phyloP scores from a whole-genome alignment of 1,284 basidiomycete species.

The Fomitiporia mediterranea region DNA sequence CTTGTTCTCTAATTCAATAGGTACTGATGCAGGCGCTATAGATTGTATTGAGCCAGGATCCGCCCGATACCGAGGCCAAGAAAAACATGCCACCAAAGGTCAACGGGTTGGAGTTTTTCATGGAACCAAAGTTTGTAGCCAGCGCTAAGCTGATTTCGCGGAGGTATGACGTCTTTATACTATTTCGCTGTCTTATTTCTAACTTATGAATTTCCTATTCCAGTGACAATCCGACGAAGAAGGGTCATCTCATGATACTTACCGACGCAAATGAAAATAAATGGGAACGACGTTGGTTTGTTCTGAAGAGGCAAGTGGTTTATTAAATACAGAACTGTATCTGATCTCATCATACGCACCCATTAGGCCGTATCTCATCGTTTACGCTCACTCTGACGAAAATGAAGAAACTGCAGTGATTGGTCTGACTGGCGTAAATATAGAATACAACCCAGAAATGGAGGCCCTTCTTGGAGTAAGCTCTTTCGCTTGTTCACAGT shows the following conservation, averaged over 20 bases:
- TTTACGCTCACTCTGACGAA: constrained; percentile 80
- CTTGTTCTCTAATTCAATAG: background rate
- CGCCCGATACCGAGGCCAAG: constrained; percentile 43
- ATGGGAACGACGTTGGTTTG: constrained; percentile 87
- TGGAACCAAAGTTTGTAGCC: constrained; percentile 62
- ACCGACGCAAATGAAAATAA: constrained; percentile 71
- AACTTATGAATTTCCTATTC: too few relatives aligned
- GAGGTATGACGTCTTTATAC: constrained; percentile 43
- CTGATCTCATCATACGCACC: background rate
- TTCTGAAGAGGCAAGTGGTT: constrained; percentile 69
- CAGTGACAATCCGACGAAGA: constrained; percentile 81
- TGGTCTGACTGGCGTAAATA: constrained; percentile 79
- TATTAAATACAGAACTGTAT: background rate
- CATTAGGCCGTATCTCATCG: constrained; percentile 80
- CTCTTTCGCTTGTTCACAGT: constrained; percentile 20
- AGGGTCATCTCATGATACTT: constrained; percentile 76
- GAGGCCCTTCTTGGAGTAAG: constrained; percentile 82
- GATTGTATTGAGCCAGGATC: constrained; percentile 75
- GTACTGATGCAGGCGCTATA: constrained; percentile 28
- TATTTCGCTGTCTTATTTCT: constrained; percentile 7
- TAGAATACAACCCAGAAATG: constrained; percentile 84
- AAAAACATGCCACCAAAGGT: constrained; percentile 38
- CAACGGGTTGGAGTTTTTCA: constrained; percentile 39
- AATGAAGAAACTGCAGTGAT: constrained; percentile 82
- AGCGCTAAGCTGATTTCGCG: constrained; percentile 67